Evolutionary conservation across 306 rosid genomes (phyloP).

Genomic region (Morella rubra): DNA sequence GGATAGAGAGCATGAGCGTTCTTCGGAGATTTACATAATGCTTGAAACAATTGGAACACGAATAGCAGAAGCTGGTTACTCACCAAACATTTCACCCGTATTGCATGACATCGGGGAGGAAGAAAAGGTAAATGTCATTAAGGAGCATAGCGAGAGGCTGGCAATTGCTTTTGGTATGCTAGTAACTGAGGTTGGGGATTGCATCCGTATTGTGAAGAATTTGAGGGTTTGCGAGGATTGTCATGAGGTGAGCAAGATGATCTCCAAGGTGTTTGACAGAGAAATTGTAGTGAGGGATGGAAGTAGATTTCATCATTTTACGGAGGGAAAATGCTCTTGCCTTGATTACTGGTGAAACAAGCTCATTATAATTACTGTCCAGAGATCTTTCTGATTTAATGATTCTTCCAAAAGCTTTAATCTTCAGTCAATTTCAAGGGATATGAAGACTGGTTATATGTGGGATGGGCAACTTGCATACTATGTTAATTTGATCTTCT

Average conservation of each 20-base stretch:
- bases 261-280: constrained; percentile 48
- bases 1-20: constrained; percentile 58
- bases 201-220: constrained; percentile 50
- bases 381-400: neutral
- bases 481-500: no score
- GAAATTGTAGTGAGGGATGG: constrained; percentile 50
- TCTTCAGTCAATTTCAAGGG: no score
- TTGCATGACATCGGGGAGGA: constrained; percentile 51
- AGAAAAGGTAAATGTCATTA: constrained; percentile 43
- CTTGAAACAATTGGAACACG: constrained; percentile 47
- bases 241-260: constrained; percentile 49
- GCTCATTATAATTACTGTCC: neutral
- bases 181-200: constrained; percentile 41
- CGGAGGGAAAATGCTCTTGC: constrained; percentile 47
- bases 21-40: constrained; percentile 53
- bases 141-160: constrained; percentile 49
- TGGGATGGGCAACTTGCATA: no score
- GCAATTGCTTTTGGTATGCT: constrained; percentile 48
- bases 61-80: constrained; percentile 52
- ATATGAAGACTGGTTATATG: no score
- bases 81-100: constrained; percentile 38
- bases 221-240: constrained; percentile 53
- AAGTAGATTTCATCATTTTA: constrained; percentile 59
- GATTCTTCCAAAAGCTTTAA: neutral
- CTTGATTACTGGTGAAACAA: constrained; percentile 38